Conservation (phyloP, 2,329 filamentous ascomycete species). For the Aspergillus floridensis region DNA sequence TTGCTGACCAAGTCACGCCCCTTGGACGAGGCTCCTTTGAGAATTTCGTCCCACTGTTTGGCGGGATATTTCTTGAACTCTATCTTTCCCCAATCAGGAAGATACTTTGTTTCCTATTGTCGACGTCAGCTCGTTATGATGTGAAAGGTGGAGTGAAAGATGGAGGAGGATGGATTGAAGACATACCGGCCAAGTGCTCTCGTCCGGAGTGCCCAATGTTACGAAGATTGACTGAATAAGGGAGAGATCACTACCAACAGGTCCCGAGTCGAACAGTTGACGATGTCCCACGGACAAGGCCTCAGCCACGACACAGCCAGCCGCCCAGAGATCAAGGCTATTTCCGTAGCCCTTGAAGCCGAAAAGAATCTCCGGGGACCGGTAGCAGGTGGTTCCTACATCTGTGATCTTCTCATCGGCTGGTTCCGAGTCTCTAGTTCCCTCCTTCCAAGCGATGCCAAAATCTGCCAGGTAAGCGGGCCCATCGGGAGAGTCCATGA, state of each 20-base stretch:
- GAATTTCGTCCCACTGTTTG: slow-evolving; percentile 66
- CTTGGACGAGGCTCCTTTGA: slow-evolving; percentile 58
- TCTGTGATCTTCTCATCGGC: slow-evolving; percentile 75
- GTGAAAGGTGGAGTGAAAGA: not conserved
- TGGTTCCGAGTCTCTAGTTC: slow-evolving; percentile 59
- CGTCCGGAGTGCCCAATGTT: slow-evolving; percentile 80
- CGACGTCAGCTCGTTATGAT: not conserved
- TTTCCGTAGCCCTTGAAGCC: slow-evolving; percentile 71
- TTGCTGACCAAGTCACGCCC: slow-evolving; percentile 65
- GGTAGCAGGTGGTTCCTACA: slow-evolving; percentile 88
- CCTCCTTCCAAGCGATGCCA: slow-evolving; percentile 80
- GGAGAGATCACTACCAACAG: slow-evolving; percentile 87
- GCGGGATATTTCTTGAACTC: slow-evolving; percentile 73
- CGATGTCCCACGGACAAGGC: slow-evolving; percentile 55
- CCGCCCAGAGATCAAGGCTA: slow-evolving; percentile 83
- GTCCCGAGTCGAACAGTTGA: slow-evolving; percentile 79
- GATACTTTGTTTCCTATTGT: slow-evolving; percentile 42
- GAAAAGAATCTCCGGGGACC: slow-evolving; percentile 86
- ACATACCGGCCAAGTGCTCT: slow-evolving; percentile 74
- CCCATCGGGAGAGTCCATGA: slow-evolving; percentile 65
- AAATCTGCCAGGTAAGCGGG: slow-evolving; percentile 86
- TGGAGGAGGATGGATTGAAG: not conserved
- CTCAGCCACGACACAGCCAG: slow-evolving; percentile 81
- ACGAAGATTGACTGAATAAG: slow-evolving; percentile 91
- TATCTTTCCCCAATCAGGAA: slow-evolving; percentile 85